phyloP scores from a whole-genome alignment of 2,329 filamentous ascomycete species.

The Diaporthe ilicicola region DNA sequence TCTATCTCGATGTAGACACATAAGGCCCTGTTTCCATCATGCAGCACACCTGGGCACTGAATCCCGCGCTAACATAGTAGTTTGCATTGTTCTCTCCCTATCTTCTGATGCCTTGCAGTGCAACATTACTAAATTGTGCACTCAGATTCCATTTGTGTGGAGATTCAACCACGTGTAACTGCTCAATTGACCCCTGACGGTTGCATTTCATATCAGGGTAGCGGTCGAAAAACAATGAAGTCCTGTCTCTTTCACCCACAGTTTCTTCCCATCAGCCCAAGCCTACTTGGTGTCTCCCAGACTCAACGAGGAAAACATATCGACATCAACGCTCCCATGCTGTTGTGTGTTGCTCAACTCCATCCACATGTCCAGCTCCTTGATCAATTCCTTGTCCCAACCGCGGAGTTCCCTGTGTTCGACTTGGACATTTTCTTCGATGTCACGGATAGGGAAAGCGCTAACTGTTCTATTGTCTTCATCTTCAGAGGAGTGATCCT shows the following conservation, averaged over 20 bases:
- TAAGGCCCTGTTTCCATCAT: not conserved
- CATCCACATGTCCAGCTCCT: not conserved
- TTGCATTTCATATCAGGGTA: not conserved
- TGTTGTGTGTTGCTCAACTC: not conserved
- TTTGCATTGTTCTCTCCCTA: not conserved
- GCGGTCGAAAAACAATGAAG: too few species aligned
- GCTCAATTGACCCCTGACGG: not conserved
- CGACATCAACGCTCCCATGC: not conserved
- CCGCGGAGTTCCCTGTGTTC: not conserved
- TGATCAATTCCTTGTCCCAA: not conserved
- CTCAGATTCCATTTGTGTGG: not conserved
- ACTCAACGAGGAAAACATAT: slow-evolving; percentile 4
- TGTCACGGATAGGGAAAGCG: not conserved
- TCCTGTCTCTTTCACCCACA: too few species aligned
- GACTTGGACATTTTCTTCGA: not conserved
- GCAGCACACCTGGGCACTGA: too few species aligned
- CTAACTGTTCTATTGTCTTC: not conserved
- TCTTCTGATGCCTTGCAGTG: slow-evolving; percentile 2
- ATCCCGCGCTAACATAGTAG: not conserved
- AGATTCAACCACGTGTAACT: not conserved
- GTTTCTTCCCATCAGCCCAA: too few species aligned
- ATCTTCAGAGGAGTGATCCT: not conserved
- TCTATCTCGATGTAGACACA: not conserved
- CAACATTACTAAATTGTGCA: not conserved
- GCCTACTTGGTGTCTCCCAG: not conserved